phyloP scores from a whole-genome alignment of 2,329 filamentous ascomycete genomes.

The Diplocarpon rosae region DNA sequence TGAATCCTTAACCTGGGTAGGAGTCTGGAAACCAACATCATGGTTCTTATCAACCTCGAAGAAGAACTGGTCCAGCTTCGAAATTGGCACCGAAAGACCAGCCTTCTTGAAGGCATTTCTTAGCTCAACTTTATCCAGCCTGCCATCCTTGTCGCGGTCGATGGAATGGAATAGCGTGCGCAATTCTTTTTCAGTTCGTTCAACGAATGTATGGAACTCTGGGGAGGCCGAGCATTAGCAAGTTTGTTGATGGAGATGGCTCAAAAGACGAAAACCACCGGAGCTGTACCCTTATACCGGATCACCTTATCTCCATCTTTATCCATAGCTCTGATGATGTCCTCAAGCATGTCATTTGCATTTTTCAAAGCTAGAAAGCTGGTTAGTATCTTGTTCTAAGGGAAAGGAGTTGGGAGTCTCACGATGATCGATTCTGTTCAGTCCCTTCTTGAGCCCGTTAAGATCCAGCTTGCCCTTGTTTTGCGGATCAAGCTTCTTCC shows the following conservation, averaged over 20 bases:
- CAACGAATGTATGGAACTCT: constrained; percentile 88
- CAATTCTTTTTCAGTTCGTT: constrained; percentile 76
- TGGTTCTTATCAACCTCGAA: constrained; percentile 78
- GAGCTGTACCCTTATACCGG: constrained; percentile 66
- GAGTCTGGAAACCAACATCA: constrained; percentile 36
- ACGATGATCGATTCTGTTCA: constrained; percentile 90
- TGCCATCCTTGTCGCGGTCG: constrained; percentile 75
- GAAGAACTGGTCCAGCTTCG: constrained; percentile 78
- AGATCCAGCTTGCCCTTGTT: constrained; percentile 73
- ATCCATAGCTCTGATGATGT: constrained; percentile 75
- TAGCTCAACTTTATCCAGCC: constrained; percentile 78
- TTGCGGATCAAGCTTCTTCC: constrained; percentile 69
- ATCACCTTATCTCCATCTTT: constrained; percentile 81
- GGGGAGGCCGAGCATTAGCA: constrained; percentile 5
- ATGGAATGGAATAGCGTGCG: constrained; percentile 74
- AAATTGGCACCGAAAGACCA: constrained; percentile 66
- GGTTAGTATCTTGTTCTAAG: constrained; percentile 17
- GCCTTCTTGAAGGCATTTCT: constrained; percentile 65
- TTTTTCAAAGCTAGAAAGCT: constrained; percentile 62
- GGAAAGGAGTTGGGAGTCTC: constrained; percentile 28
- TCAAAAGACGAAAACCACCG: neutral
- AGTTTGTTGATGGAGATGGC: neutral
- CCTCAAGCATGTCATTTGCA: constrained; percentile 72
- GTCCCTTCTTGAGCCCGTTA: constrained; percentile 70
- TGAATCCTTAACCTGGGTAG: neutral